phyloP scores from a whole-genome alignment of 75 land plant species.

The Chamaecyparis obtusa region DNA sequence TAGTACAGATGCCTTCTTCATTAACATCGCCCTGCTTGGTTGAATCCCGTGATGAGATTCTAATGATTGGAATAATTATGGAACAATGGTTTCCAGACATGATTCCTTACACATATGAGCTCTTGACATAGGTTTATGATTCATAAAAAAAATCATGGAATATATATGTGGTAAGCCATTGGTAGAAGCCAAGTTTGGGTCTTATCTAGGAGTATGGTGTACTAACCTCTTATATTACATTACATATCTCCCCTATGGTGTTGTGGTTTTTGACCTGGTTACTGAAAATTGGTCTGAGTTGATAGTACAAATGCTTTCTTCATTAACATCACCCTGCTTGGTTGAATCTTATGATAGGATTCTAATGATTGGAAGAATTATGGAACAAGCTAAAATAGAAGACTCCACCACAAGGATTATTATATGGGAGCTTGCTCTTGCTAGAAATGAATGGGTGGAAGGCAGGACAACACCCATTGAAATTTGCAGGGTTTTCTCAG shows the following conservation, averaged over 20 bases:
- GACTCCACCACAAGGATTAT: not conserved
- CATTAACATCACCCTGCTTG: constrained; percentile 30
- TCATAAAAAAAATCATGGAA: constrained; percentile 30
- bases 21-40: constrained; percentile 36
- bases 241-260: constrained; percentile 37
- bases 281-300: constrained; percentile 31
- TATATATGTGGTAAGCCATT: constrained; percentile 24
- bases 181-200: no score
- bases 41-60: constrained; percentile 16
- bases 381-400: not conserved
- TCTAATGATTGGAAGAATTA: constrained; percentile 34
- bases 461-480: constrained; percentile 9
- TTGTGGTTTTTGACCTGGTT: constrained; percentile 18
- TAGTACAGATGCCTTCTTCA: constrained; percentile 26
- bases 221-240: constrained; percentile 22
- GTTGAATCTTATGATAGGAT: constrained; percentile 23
- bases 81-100: not conserved
- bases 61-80: constrained; percentile 31
- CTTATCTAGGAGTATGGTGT: constrained; percentile 33
- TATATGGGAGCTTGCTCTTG: constrained; percentile 13
- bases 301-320: constrained; percentile 25
- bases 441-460: constrained; percentile 22
- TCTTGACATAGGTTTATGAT: constrained; percentile 41
- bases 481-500: constrained; percentile 15
- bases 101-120: constrained; percentile 12